These are phyloP conservation scores for Colletotrichum tabaci DNA, from an alignment of 2,329 filamentous ascomycete species.

Conservation along the genomic window DNA sequence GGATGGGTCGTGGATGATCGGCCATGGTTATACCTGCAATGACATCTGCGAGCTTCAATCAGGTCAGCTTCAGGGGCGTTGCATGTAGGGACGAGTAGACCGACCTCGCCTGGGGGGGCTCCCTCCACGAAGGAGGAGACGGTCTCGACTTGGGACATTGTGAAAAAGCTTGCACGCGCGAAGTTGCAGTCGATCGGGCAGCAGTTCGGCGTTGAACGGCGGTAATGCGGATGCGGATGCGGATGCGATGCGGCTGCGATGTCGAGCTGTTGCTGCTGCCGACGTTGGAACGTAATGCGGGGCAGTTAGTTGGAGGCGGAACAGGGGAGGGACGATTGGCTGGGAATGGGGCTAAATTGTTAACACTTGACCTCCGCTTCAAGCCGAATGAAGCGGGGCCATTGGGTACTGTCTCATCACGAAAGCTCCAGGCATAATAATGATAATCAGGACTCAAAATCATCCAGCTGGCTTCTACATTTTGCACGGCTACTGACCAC, in stretches of 20 bases:
- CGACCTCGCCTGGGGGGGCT: conserved; percentile 95
- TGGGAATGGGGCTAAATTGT: conserved; percentile 38
- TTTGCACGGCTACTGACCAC: neutral
- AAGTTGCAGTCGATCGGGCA: neutral
- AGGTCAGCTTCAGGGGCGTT: conserved; percentile 42
- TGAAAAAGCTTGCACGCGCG: conserved; percentile 47
- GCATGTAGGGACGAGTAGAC: conserved; percentile 46
- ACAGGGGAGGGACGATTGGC: conserved; percentile 31
- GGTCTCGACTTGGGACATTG: conserved; percentile 63
- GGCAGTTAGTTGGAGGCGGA: conserved; percentile 37
- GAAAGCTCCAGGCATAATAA: neutral
- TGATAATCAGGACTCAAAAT: neutral
- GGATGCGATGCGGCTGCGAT: neutral
- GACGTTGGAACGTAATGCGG: conserved; percentile 43
- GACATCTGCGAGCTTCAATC: conserved; percentile 83
- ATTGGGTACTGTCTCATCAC: conserved; percentile 16
- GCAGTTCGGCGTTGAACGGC: conserved; percentile 1
- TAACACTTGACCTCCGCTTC: conserved; percentile 31
- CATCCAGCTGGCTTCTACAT: neutral
- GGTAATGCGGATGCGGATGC: conserved; percentile 28
- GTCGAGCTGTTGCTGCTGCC: conserved; percentile 13
- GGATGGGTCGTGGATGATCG: neutral
- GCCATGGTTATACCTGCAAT: conserved; percentile 77
- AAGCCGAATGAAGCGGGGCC: neutral
- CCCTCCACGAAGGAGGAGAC: conserved; percentile 92